Evolutionary conservation across 805 yeast species (phyloP).

Genomic region (Candida easanensis): DNA sequence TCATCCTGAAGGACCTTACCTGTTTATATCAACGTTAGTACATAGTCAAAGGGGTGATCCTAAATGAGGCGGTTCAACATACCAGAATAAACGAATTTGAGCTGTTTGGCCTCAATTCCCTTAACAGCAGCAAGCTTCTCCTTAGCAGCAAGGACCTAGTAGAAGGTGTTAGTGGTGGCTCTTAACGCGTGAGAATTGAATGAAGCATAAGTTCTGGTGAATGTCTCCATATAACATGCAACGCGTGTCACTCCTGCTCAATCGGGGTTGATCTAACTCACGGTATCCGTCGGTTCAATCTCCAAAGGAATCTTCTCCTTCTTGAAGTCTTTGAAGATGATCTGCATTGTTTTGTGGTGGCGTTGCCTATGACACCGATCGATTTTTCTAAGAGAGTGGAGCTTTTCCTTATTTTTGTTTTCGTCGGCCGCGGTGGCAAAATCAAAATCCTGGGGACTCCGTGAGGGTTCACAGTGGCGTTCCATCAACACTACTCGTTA

Average conservation of each 20-base stretch:
- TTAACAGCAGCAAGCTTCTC: slow-evolving; percentile 67
- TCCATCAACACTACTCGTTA: background rate
- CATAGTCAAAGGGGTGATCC: background rate
- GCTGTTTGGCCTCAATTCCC: slow-evolving; percentile 65
- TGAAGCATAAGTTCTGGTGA: no score
- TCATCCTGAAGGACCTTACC: slow-evolving; percentile 85
- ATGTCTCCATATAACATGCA: background rate
- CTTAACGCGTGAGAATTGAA: no score
- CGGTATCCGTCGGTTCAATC: slow-evolving; percentile 65
- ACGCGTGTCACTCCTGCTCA: background rate
- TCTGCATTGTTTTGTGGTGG: slow-evolving; percentile 51
- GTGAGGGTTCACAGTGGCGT: background rate
- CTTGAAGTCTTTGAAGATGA: slow-evolving; percentile 87
- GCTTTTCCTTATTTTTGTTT: background rate
- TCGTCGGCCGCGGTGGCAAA: slow-evolving; percentile 11
- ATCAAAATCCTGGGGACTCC: background rate
- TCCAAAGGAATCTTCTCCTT: slow-evolving; percentile 84
- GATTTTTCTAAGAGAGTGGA: slow-evolving; percentile 1
- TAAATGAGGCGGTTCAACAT: slow-evolving; percentile 10
- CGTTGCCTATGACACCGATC: no score
- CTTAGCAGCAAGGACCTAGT: slow-evolving; percentile 63
- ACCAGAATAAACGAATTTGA: slow-evolving; percentile 90
- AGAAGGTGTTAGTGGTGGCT: slow-evolving; percentile 2
- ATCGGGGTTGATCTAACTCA: slow-evolving; percentile 32
- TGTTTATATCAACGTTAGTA: slow-evolving; percentile 13